Evolutionary conservation across 345 rosid genomes (phyloP), one percentile per base, ranked within the genome.

Genomic region (Bruguiera parviflora): DNA sequence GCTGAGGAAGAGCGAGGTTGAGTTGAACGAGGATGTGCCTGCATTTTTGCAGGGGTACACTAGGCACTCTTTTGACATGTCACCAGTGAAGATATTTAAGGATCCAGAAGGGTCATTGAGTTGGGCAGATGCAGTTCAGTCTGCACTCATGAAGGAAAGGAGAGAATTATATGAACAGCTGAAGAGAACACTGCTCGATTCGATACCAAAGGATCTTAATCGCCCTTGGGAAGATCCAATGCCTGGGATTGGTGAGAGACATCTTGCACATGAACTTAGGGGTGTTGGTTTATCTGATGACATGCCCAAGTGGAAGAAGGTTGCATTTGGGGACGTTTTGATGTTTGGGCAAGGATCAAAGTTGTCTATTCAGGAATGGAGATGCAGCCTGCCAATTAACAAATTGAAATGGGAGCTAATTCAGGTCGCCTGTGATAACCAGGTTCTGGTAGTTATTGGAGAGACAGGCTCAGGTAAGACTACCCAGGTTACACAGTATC

Each of bases 191-290:
- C 88, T 91, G 96, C 91, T 94, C 68, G 97, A 94, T 79, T 89
- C 88, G 3, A 91, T 94, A 37, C 97, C 96, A 1, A 91, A 94
- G 83, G 98, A 94, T 91, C 88, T 94, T 72, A 94, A 94, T 86
- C 95, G 92, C 71, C 94, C 95, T 20, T 94, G 97, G 98, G 97
- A 91, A 83, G 97, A 89, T 53, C 96, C 96, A 65, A 89, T 88
- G 91, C 96, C 96, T 0, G 95, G 91, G 86, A 88, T 81, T 29
- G 96, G 96, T 46, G 97, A 89, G 81, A 88, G 97, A 71, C 88
- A 84, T 86, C 96, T 94, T 21, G 97, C 96, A 1, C 97, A 91
- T 74, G 97, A 93, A 80, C 90, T 93, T 55, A 82, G 96, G 49
- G 97, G 95, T 67, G 95, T 89, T 58, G 98, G 96, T 18, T 74